A percentile compares a stretch with the other conserved stretches of the same genome.
Conservation (phyloP, 179 eudicot genomes). For the Silene noctiflora region DNA sequence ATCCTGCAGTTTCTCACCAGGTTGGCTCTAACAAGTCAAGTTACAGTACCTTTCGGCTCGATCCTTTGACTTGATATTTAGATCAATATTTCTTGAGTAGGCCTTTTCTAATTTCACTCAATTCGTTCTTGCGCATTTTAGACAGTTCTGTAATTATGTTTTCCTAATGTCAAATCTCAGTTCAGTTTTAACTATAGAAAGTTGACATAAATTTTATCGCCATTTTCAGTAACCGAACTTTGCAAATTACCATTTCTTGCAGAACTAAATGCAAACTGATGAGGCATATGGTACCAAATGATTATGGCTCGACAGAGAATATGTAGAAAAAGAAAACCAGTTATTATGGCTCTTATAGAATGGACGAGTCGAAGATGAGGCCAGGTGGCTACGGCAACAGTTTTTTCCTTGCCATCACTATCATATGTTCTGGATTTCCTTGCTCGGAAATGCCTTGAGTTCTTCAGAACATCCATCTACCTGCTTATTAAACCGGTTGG, state of each 20-base stretch:
- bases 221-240: neutral
- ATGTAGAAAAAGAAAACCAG: too few species aligned
- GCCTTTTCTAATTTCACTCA: slow-evolving; percentile 15
- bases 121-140: slow-evolving; percentile 10
- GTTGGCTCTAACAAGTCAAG: slow-evolving; percentile 31
- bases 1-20: slow-evolving; percentile 21
- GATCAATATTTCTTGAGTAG: slow-evolving; percentile 1
- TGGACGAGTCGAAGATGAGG: too few species aligned
- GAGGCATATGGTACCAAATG: neutral
- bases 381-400: too few species aligned
- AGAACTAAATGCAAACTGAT: neutral
- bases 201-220: too few species aligned
- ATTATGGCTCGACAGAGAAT: too few species aligned
- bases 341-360: too few species aligned
- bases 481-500: too few species aligned
- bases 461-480: too few species aligned
- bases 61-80: slow-evolving; percentile 23
- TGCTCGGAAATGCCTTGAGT: too few species aligned
- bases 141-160: slow-evolving; percentile 28
- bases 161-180: neutral
- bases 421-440: too few species aligned
- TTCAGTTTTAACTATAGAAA: neutral
- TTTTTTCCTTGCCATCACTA: too few species aligned
- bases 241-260: neutral
- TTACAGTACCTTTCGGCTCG: slow-evolving; percentile 17